Evolutionary conservation across 768 basidiomycete genomes (phyloP), one percentile per base, ranked within the genome.

Genomic region (Xerocomellus chrysenteron): DNA sequence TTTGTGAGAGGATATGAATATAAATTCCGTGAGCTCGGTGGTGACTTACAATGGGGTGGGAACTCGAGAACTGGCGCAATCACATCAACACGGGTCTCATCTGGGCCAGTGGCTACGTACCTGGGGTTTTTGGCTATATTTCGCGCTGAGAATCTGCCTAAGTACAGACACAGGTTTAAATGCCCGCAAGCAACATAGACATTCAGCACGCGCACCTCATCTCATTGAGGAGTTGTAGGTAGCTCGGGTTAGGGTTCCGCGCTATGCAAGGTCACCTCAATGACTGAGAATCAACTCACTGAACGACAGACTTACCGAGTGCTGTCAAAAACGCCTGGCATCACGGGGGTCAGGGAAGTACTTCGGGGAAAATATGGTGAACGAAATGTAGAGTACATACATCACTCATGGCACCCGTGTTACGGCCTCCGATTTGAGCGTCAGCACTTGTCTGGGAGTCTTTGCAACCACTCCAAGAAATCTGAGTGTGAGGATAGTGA

Each of bases 381-480:
- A 42, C 5, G 42, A 41, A 33, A 16, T 21, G 13, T 28, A 24
- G 14, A 21, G 5, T 17, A 77, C 85, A 32, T 64, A 89, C 88
- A 67, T 78, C 85, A 71, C 85, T 89, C 90, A 92, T 92, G 8
- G 90, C 90, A 46, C 90, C 90, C 6, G 85, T 86, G 9, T 82
- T 87, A 32, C 78, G 71, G 4, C 87, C 88, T 12, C 78, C 75
- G 66, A 90, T 86, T 41, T 77, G 74, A 4, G 88, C 82, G 65
- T 92, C 90, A 17, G 89, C 89, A 62, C 88, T 90, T n/a, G 88
- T 91, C 68, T 91, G 88, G 16, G 83, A 78, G 67, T 91, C 90
- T 59, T 87, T 88, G 70, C 89, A 90, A 28, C 88, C 90, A 66
- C 87, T 88, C 81, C 85, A 91, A n/a, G 86, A 87, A n/a, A 91